phyloP scores from a whole-genome alignment of 2,329 filamentous ascomycete genomes.

The Trichophyton mentagrophytes region DNA sequence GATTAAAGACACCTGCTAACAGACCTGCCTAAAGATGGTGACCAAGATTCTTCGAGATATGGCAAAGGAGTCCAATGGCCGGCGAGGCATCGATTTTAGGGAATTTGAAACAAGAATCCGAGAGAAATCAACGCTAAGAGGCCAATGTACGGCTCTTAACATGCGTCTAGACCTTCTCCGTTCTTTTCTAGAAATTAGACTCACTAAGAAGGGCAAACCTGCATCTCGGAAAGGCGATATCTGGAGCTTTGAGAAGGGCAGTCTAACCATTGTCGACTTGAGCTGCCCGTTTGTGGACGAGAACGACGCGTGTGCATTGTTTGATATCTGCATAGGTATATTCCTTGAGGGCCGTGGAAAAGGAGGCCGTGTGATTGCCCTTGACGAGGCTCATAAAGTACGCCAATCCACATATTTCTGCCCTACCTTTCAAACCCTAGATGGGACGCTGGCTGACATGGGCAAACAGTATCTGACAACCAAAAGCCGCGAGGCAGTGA shows the following conservation, averaged over 20 bases:
- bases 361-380: constrained; percentile 49
- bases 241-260: constrained; percentile 30
- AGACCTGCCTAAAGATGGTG: constrained; percentile 24
- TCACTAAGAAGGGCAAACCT: not conserved
- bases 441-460: not conserved
- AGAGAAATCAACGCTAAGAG: constrained; percentile 29
- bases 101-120: constrained; percentile 28
- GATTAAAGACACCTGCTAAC: not conserved
- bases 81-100: constrained; percentile 29
- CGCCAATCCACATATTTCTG: not conserved
- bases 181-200: constrained; percentile 42
- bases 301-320: constrained; percentile 56
- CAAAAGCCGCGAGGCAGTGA: constrained; percentile 40
- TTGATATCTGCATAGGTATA: constrained; percentile 56
- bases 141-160: constrained; percentile 44
- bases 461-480: constrained; percentile 44
- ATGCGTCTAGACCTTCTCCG: constrained; percentile 52
- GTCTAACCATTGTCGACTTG: constrained; percentile 56
- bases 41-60: constrained; percentile 41
- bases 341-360: constrained; percentile 46
- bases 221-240: not conserved
- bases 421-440: not conserved
- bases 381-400: constrained; percentile 68
- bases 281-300: constrained; percentile 58
- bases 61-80: constrained; percentile 28